Percentiles rank a stretch among this genome's conserved stretches.
Conservation (phyloP, 2,329 filamentous ascomycete species). For the Penicillium sp. region DNA sequence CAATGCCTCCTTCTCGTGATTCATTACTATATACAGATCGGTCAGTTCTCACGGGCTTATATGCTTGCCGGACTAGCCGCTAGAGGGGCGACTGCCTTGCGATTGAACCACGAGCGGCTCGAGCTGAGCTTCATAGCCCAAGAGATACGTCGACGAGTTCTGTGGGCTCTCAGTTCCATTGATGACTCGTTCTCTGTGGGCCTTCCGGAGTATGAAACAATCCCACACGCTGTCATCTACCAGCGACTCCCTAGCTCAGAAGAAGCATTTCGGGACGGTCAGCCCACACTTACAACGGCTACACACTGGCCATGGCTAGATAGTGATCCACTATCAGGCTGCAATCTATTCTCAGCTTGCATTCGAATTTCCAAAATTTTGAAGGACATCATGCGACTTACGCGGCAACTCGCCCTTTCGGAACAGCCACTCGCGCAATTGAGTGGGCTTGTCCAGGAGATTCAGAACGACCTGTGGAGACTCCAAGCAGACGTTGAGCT, state of each 20-base stretch:
- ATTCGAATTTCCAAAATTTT: constrained; percentile 13
- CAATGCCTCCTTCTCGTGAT: constrained; percentile 11
- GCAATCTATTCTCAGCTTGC: constrained; percentile 7
- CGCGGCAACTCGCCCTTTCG: constrained; percentile 10
- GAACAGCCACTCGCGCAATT: constrained; percentile 12
- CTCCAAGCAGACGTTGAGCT: constrained; percentile 7
- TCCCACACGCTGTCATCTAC: constrained; percentile 13
- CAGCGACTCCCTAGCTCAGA: constrained; percentile 11
- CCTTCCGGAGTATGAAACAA: constrained; percentile 14
- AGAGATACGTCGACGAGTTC: constrained; percentile 14
- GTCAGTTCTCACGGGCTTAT: constrained; percentile 12
- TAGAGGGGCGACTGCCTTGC: constrained; percentile 9
- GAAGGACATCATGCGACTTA: constrained; percentile 17
- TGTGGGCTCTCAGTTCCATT: constrained; percentile 14
- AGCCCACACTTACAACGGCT: not conserved
- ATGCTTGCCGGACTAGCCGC: constrained; percentile 16
- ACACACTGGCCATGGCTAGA: not conserved
- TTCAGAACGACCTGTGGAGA: constrained; percentile 13
- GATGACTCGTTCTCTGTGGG: constrained; percentile 12
- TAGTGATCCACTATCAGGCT: not conserved
- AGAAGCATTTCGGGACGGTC: constrained; percentile 1
- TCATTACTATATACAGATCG: constrained; percentile 11
- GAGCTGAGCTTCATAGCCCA: constrained; percentile 14
- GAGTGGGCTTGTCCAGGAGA: constrained; percentile 9
- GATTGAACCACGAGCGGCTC: constrained; percentile 14